Base-by-base conservation (phyloP, 108 stramenopile species). In the Cylindrotheca closterium region DNA sequence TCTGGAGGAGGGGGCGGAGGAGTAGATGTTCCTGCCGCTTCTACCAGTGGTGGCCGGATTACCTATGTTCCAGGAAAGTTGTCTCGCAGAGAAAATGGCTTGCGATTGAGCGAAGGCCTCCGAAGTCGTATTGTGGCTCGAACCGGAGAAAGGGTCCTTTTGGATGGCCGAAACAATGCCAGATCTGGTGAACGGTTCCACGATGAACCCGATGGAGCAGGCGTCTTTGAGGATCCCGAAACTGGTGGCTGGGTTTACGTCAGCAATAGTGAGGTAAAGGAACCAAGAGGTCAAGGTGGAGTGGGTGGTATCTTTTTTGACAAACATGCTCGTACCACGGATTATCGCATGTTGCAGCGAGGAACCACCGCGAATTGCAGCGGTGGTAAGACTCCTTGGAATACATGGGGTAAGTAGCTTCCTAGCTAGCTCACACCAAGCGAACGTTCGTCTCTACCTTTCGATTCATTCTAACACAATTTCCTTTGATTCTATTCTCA, bases 241-340 rank as follows among this genome's bases (percentile, higher is more conserved):
- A 60, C 63, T 33, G 81, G 81, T 27, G 78, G 78, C 0, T 86
- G 81, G 81, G 63, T 79, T 30, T 87, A 87, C 51, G 66, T 80
- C 4, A 75, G 77, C 63, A 86, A 86, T 61, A 70, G 75, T 17
- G 85, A 86, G 56, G 52, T 62, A 12, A 34, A 47, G 47, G 61
- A 77, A 12, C n/a, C n/a, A n/a, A 32, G 42, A n/a, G 60, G 59
- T 17, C 29, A 54, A 19, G 81, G 81, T 29, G 84, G 84, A 19
- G 84, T 82, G 29, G 78, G 75, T 18, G 73, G 72, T 7, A 56
- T 85, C 19, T 55, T 67, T 2, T 85, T 85, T 61, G 52, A 81
- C 55, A 51, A 65, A 12, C 4, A 66, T 32, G 79, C 74, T 18
- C 26, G 62, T 2, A 48, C 77, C 12, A 42, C 65, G 2, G 69